phyloP scores from a whole-genome alignment of 495 filamentous ascomycete genomes.

The Aspergillus sclerotiicarbonarius region DNA sequence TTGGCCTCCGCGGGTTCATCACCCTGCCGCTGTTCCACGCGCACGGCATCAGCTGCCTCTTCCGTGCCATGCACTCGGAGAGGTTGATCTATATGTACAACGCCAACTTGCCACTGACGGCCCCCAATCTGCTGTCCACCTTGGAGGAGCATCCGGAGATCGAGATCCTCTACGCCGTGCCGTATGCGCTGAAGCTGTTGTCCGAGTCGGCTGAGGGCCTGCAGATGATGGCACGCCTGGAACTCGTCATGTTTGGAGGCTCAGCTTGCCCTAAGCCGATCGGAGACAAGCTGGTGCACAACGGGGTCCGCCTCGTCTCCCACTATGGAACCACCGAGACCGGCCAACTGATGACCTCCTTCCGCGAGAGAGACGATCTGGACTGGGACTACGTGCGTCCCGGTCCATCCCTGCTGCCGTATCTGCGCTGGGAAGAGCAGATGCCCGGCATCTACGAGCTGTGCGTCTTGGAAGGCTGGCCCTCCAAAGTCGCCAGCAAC shows the following conservation, averaged over 20 bases:
- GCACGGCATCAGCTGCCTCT: slow-evolving; percentile 49
- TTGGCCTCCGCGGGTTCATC: slow-evolving; percentile 42
- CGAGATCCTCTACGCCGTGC: slow-evolving; percentile 45
- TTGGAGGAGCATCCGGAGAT: slow-evolving; percentile 36
- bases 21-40: slow-evolving; percentile 54
- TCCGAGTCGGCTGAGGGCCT: slow-evolving; percentile 44
- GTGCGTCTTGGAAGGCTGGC: slow-evolving; percentile 56
- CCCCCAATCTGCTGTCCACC: slow-evolving; percentile 34
- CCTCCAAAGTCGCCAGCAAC: slow-evolving; percentile 57
- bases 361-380: slow-evolving; percentile 42
- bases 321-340: slow-evolving; percentile 52
- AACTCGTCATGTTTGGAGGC: slow-evolving; percentile 49
- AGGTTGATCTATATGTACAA: slow-evolving; percentile 47
- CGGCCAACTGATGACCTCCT: slow-evolving; percentile 52
- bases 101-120: slow-evolving; percentile 41
- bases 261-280: slow-evolving; percentile 49
- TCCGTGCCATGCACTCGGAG: slow-evolving; percentile 41
- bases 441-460: slow-evolving; percentile 53
- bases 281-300: slow-evolving; percentile 48
- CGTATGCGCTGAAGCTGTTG: slow-evolving; percentile 49
- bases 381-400: slow-evolving; percentile 62
- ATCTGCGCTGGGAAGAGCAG: slow-evolving; percentile 50
- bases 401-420: slow-evolving; percentile 22
- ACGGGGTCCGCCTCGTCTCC: slow-evolving; percentile 50
- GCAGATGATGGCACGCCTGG: slow-evolving; percentile 30